Percentiles rank a stretch among this genome's conserved stretches.
These are phyloP conservation scores for Adansonia grandidieri DNA, from an alignment of 441 rosid species.

Conservation along the genomic window DNA sequence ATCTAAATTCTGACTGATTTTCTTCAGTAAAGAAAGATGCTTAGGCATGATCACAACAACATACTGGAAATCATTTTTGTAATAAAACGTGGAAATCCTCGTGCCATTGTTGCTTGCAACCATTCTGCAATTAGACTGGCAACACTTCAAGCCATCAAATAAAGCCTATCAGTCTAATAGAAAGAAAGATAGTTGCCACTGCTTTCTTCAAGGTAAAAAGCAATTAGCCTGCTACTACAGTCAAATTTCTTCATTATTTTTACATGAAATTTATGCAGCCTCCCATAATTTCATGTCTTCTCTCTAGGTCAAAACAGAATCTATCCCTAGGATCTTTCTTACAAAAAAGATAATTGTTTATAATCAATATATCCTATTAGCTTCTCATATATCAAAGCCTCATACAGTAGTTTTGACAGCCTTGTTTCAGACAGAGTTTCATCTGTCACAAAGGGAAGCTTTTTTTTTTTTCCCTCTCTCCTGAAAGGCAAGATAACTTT, in stretches of 20 bases:
- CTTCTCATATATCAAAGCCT: background rate
- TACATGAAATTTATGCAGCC: background rate
- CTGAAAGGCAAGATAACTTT: no score
- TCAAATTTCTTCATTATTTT: background rate
- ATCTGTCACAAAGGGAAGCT: background rate
- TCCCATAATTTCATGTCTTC: background rate
- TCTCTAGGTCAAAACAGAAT: background rate
- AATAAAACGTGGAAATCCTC: background rate
- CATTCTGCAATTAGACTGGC: background rate
- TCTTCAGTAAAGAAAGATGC: conserved; percentile 4
- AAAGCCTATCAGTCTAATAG: background rate
- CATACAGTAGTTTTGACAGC: background rate
- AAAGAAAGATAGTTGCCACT: background rate
- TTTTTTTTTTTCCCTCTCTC: no score
- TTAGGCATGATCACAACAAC: background rate
- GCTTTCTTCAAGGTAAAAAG: conserved; percentile 9
- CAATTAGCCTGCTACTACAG: background rate
- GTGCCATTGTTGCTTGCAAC: background rate
- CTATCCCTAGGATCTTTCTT: background rate
- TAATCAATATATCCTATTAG: background rate
- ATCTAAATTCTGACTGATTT: background rate
- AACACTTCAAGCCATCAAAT: background rate
- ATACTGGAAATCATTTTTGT: background rate
- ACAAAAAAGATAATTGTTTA: conserved; percentile 1
- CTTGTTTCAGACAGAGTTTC: conserved; percentile 17